Conservation (phyloP, 352 stramenopile genomes). For the Globisporangium megalacanthum region DNA sequence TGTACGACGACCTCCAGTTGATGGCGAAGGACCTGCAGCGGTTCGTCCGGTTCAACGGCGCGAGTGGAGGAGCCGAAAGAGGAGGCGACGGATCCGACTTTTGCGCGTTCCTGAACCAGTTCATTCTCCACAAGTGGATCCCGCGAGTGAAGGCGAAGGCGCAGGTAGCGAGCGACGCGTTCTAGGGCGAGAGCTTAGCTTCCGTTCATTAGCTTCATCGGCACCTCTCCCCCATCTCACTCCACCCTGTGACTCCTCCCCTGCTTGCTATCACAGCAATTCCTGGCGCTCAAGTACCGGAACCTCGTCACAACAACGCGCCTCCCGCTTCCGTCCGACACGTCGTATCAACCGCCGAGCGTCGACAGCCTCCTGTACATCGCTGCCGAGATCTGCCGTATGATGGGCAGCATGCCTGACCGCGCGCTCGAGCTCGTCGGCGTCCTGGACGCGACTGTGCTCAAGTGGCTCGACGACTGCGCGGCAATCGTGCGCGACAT, state of each 20-base stretch:
- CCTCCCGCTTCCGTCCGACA: slow-evolving; percentile 59
- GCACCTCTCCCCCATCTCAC: neutral
- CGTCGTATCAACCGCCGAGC: slow-evolving; percentile 66
- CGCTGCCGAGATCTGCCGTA: slow-evolving; percentile 50
- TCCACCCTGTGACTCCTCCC: neutral
- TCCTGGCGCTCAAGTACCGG: slow-evolving; percentile 51
- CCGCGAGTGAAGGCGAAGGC: slow-evolving; percentile 68
- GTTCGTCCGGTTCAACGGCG: slow-evolving; percentile 23
- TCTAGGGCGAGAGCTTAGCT: too few relatives aligned
- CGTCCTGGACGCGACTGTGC: slow-evolving; percentile 56
- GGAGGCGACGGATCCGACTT: slow-evolving; percentile 20
- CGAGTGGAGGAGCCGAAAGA: slow-evolving; percentile 8
- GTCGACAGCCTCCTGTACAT: slow-evolving; percentile 77
- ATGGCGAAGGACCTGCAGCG: slow-evolving; percentile 59
- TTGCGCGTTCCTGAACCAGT: slow-evolving; percentile 51
- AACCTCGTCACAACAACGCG: slow-evolving; percentile 36
- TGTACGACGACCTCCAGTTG: slow-evolving; percentile 64
- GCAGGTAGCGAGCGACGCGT: slow-evolving; percentile 14
- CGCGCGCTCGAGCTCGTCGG: slow-evolving; percentile 51
- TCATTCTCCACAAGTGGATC: slow-evolving; percentile 71
- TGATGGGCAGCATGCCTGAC: slow-evolving; percentile 69
- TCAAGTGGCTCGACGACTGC: slow-evolving; percentile 74
- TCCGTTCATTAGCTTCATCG: neutral
- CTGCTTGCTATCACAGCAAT: slow-evolving; percentile 22
- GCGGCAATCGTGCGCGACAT: slow-evolving; percentile 68